Base-by-base conservation (phyloP, 768 basidiomycete genomes). In the Suillus occidentalis region DNA sequence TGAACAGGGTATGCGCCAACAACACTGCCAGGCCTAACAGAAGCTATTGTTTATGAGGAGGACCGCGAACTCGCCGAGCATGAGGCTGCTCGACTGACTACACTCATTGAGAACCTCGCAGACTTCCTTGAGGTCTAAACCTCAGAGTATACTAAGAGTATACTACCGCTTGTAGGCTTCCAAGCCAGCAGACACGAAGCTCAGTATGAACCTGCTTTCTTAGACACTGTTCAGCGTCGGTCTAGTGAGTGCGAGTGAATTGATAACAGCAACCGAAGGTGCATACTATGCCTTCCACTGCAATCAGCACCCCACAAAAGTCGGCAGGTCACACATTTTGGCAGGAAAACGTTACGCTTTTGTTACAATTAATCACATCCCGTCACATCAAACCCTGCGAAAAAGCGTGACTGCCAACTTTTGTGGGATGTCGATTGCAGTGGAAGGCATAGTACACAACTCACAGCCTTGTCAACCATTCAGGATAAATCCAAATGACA, bases 1-100 rank as follows among this genome's bases (percentile, higher is more conserved):
- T 22, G 16, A 50, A 37, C 70, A 91, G 90, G 91, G 6, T 92
- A 93, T 70, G 92, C 92, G 7, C 91, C 93, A 3, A 94, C 93
- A 0, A 92, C 92, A 0, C 81, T 95, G 66, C 94, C 93, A 2
- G 92, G 83, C 18, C 78, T 95, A 36, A 89, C 88, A 0, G 94
- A 96, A 72, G 85, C 92, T 0, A 83, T 95, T 68, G 82, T 85
- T 28, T 81, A 87, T 45, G 91, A 94, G 61, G 80, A 85, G 70
- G 87, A 92, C 70, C 75, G 76, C 14, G 87, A 85, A 0, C 73
- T 88, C 67, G 89, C 88, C 2, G 72, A 84, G 65, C 75, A 84
- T 67, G 92, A 95, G 73, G 83, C 84, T 13, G 73, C 75, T 13
- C 83, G 90, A 58, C 77, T 94, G 67, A 76, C 79, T 28, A 72